Evolutionary conservation across 1,284 basidiomycete genomes (phyloP).

Genomic region (Apiotrichum domesticum): DNA sequence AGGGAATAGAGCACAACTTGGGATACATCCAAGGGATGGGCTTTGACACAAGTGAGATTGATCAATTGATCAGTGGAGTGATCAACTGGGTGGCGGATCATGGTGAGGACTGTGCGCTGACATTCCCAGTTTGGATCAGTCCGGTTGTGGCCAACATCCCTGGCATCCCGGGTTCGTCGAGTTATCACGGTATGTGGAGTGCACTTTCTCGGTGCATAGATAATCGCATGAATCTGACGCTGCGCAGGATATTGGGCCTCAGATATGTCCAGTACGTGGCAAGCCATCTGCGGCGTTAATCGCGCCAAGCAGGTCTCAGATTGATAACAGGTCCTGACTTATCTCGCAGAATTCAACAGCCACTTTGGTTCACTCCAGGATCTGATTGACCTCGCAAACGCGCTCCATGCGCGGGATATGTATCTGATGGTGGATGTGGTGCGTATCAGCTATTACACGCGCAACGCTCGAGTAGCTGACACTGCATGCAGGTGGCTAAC

Average conservation of each 20-base stretch:
- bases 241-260: conserved; percentile 44
- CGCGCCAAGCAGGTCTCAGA: too few relatives aligned
- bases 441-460: conserved; percentile 37
- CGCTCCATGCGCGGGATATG: conserved; percentile 50
- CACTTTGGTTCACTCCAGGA: conserved; percentile 49
- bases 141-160: conserved; percentile 43
- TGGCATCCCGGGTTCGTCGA: conserved; percentile 29
- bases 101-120: neutral
- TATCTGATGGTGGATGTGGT: conserved; percentile 52
- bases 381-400: conserved; percentile 45
- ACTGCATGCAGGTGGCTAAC: conserved; percentile 29
- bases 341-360: conserved; percentile 39
- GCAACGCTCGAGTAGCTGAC: neutral
- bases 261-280: conserved; percentile 31
- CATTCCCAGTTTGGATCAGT: conserved; percentile 39
- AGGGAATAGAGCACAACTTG: conserved; percentile 34
- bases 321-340: too few relatives aligned
- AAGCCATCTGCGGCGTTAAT: neutral
- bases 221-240: too few relatives aligned
- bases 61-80: neutral
- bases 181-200: conserved; percentile 45
- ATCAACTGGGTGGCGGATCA: too few relatives aligned
- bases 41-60: conserved; percentile 40
- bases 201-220: too few relatives aligned
- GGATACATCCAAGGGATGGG: conserved; percentile 47